Base-by-base conservation (phyloP, 768 basidiomycete genomes). In the Agaricus blazei region DNA sequence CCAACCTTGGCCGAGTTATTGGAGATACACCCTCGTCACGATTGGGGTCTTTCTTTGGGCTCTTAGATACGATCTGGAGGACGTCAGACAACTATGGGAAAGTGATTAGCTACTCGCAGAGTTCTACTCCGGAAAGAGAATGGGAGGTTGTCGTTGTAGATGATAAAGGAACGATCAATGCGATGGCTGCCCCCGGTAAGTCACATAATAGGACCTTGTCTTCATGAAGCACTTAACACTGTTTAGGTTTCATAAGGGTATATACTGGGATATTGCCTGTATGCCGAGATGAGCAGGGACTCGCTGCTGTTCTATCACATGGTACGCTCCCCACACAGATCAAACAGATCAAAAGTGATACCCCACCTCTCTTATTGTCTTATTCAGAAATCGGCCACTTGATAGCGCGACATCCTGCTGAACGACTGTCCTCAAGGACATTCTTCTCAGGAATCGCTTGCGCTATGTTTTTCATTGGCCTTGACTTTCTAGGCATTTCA, bases 191-290 rank as follows among this genome's bases (percentile, higher is more conserved):
- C 2, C 87, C 86, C 49, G 89, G 93, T 84, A 53, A 24, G 65
- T 58, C 27, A 15, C 19, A 41, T 19, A 7, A 12, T n/a, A 2
- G 9, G 29, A 9, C 9, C 27, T 42, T 53, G 31, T 23, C 19
- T 31, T 37, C 53, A 6, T 43, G 23, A 2, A 14, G 19, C 31
- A 14, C 34, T 34, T 34, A 29, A 26, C 37, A 29, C 28, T 38
- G 58, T 3, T 24, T 62, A 84, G 88, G 87, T 1, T 78, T 85
- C 48, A 85, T 97, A 51, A 79, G 93, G 34, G 89, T 98, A 9
- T 96, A 90, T 64, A 93, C 92, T 0, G 94, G 94, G 0, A 91
- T 97, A 37, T 67, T 97, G 3, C 90, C 89, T 0, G 71, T 94
- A 5, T 85, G 84, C 45, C 73, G 72, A 58, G 84, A 92, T 58